Evolutionary conservation across 2,329 filamentous ascomycete genomes (phyloP).

Genomic region (Epichloe uncinata): DNA sequence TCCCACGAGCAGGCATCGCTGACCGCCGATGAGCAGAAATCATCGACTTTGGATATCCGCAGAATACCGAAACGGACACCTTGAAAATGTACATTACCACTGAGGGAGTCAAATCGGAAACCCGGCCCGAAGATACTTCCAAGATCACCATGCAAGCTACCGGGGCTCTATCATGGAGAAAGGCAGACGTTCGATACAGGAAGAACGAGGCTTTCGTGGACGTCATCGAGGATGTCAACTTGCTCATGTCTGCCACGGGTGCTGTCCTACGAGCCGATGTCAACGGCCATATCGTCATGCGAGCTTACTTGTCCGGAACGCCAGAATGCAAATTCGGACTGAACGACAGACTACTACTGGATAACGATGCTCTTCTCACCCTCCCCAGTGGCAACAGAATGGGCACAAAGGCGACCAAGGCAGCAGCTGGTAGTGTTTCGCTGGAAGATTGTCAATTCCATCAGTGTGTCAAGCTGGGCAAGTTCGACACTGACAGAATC

Average conservation of each 20-base stretch:
- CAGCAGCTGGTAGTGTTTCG: constrained; percentile 87
- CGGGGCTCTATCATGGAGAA: constrained; percentile 89
- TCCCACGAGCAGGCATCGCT: not conserved
- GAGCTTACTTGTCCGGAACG: constrained; percentile 88
- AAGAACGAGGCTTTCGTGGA: constrained; percentile 99
- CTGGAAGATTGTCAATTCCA: constrained; percentile 98
- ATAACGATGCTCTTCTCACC: constrained; percentile 53
- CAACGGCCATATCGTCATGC: constrained; percentile 96
- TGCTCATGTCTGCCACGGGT: constrained; percentile 96
- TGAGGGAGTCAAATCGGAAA: constrained; percentile 90
- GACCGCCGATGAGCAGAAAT: constrained; percentile 52
- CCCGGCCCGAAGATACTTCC: constrained; percentile 78
- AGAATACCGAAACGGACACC: constrained; percentile 97
- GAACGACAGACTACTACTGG: constrained; percentile 88
- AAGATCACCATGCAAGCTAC: constrained; percentile 99
- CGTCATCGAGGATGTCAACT: constrained; percentile 97
- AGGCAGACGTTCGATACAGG: constrained; percentile 95
- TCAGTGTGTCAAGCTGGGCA: constrained; percentile 94
- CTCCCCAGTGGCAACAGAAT: constrained; percentile 63
- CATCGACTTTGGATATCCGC: constrained; percentile 95
- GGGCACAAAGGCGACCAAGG: constrained; percentile 82
- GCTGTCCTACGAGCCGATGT: constrained; percentile 92
- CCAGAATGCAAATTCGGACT: constrained; percentile 98
- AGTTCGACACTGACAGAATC: constrained; percentile 92
- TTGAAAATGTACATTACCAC: constrained; percentile 99